These are phyloP conservation scores for Microstegium vimineum DNA, from an alignment of 176 grass and related monocot genomes.

Conservation along the genomic window DNA sequence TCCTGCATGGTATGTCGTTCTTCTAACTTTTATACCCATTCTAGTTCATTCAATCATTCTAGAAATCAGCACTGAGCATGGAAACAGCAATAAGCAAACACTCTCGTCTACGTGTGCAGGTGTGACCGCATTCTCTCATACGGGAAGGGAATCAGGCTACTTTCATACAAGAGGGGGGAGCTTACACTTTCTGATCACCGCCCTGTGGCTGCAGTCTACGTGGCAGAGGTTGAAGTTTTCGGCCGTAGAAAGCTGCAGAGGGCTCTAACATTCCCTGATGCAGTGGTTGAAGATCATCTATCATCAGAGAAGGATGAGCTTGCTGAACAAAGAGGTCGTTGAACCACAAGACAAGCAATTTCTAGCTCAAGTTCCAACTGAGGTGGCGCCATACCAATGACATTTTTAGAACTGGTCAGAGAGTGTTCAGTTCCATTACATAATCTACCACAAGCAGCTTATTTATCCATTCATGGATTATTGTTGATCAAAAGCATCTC, in stretches of 20 bases:
- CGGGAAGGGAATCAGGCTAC: slow-evolving; percentile 65
- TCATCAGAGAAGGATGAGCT: not conserved
- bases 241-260: slow-evolving; percentile 54
- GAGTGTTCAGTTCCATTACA: not conserved
- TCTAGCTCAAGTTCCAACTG: not conserved
- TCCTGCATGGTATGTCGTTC: slow-evolving; percentile 74
- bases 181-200: slow-evolving; percentile 82
- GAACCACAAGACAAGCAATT: not conserved
- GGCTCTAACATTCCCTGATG: slow-evolving; percentile 60
- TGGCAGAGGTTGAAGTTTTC: slow-evolving; percentile 62
- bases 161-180: slow-evolving; percentile 58
- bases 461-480: not conserved
- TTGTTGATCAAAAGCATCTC: not conserved
- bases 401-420: not conserved
- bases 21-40: not conserved
- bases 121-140: slow-evolving; percentile 84
- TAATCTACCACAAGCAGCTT: not conserved
- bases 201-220: slow-evolving; percentile 58
- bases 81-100: not conserved
- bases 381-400: not conserved
- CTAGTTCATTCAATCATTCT: not conserved
- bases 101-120: slow-evolving; percentile 36
- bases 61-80: not conserved
- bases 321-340: slow-evolving; percentile 1
- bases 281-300: slow-evolving; percentile 31